phyloP scores from a whole-genome alignment of 2,329 filamentous ascomycete genomes.

The Lasiodiplodia theobromae region DNA sequence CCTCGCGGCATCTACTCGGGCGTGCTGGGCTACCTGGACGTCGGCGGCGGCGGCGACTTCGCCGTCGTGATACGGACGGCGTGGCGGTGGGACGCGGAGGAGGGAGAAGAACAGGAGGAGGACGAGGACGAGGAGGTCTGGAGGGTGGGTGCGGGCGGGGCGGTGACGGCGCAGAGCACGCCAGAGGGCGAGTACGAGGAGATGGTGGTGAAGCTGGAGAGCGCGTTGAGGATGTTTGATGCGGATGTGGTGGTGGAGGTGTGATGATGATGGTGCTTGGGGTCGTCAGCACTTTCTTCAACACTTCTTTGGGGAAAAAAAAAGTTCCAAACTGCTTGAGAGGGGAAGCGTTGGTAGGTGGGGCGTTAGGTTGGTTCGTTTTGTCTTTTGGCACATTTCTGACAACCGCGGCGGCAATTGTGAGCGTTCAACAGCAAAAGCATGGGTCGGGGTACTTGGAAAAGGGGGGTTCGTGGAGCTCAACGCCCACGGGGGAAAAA shows the following conservation, averaged over 20 bases:
- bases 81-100: conserved; percentile 68
- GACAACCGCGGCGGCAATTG: not conserved
- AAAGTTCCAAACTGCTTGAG: not conserved
- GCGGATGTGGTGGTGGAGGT: not conserved
- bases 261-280: too few relatives aligned
- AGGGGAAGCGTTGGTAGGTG: not conserved
- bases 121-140: conserved; percentile 76
- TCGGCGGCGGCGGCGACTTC: conserved; percentile 85
- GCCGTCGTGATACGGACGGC: conserved; percentile 88
- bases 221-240: conserved; percentile 42
- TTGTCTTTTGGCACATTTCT: not conserved
- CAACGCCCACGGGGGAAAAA: not conserved
- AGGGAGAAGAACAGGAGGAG: not conserved
- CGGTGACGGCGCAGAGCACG: conserved; percentile 84
- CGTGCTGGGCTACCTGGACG: conserved; percentile 88
- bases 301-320: not conserved
- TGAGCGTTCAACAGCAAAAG: not conserved
- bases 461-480: not conserved
- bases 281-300: not conserved
- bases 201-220: conserved; percentile 66
- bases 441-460: not conserved
- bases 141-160: conserved; percentile 88
- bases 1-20: conserved; percentile 81
- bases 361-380: not conserved
- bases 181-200: conserved; percentile 84